A percentile compares a stretch with the other conserved stretches of the same genome.
Evolutionary conservation across 345 rosid genomes (phyloP).

Genomic region (Linum trigynum): DNA sequence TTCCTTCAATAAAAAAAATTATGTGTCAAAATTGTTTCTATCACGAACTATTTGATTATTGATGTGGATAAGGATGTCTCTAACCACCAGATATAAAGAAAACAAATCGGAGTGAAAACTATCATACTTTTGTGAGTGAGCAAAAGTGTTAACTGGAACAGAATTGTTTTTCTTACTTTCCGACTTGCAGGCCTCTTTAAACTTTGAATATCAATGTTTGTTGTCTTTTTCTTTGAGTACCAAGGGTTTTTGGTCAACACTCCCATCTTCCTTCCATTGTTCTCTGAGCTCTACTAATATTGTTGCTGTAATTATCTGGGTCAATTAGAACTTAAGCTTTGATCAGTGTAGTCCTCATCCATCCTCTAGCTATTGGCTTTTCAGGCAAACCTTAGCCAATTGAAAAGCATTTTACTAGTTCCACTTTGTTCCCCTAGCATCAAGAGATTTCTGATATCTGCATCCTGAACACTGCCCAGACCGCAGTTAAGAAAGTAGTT

Average conservation of each 20-base stretch:
- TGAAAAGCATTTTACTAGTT: no score
- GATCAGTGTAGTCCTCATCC: no score
- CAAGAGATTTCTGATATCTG: neutral
- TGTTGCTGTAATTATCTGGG: neutral
- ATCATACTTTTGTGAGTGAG: neutral
- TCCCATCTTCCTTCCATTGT: neutral
- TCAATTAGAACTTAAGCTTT: no score
- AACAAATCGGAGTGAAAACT: neutral
- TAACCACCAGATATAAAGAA: neutral
- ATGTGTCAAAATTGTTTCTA: neutral
- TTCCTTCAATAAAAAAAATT: neutral
- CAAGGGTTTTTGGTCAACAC: neutral
- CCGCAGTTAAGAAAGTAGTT: neutral
- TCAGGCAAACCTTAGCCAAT: no score
- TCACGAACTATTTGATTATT: neutral
- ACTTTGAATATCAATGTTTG: no score
- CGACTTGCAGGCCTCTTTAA: neutral
- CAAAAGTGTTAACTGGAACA: neutral
- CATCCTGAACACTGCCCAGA: neutral
- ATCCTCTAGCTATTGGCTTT: no score
- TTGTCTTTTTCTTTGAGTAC: neutral
- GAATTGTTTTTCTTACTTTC: neutral
- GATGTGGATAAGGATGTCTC: neutral
- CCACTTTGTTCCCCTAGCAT: no score
- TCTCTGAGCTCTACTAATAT: neutral